Base-by-base conservation (phyloP, 1,284 basidiomycete genomes). In the Waitea zeae region DNA sequence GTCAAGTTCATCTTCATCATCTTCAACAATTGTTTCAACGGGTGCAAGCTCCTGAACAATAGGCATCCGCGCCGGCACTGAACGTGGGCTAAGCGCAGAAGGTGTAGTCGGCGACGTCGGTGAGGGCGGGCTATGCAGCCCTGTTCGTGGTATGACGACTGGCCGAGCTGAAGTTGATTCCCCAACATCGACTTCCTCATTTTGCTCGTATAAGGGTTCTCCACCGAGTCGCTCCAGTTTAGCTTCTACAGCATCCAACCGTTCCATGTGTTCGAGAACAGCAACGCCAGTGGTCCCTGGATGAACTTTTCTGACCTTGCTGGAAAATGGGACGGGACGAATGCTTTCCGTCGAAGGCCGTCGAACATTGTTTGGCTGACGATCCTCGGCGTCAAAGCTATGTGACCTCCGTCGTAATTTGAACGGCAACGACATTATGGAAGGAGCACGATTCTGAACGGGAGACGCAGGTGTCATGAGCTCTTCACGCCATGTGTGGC, bases 231-330 rank as follows among this genome's bases (percentile, higher is more conserved):
- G 61, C 48, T 81, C 73, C 39, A 84, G 50, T 39, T 79, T 72
- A 6, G 77, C 77, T 45, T 84, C 81, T 13, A 84, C 81, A 7
- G 71, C 75, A 47, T 86, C 82, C 29, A 86, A 52, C 24, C 78
- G 69, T 47, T 86, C 81, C 45, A 86, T 62, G 44, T 86, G 81
- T 45, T 83, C 81, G 18, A 86, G 61, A 31, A 84, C 74, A 3
- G 73, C 76, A 18, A 86, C 81, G 15, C 77, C 82, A 2, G 78
- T 83, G 20, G 80, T 82, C 30, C 77, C 80, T 22, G 79, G 79
- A 48, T 82, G 79, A 17, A 84, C 70, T 33, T 71, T 65, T 46
- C 79, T 70, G 50, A 80, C 78, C 52, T 80, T 83, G 17, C 70
- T 68, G 12, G 73, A 70, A 50, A 86, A 83, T 1, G 82, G 78